These are phyloP conservation scores for Mycena indigotica DNA, from an alignment of 768 basidiomycete species.

Conservation along the genomic window DNA sequence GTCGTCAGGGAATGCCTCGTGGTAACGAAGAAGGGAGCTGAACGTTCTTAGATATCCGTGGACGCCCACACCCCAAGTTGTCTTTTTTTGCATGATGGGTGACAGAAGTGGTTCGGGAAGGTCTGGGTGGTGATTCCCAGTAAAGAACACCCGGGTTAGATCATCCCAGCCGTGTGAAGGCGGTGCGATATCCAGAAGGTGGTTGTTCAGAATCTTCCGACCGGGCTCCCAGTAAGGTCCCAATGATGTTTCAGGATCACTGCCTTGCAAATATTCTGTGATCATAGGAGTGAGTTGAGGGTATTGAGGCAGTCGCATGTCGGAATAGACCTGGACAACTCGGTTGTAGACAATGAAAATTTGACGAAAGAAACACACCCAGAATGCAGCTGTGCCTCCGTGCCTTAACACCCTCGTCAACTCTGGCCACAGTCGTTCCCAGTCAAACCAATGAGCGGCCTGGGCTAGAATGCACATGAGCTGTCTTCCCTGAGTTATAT, in stretches of 20 bases:
- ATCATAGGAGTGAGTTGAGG: constrained; percentile 63
- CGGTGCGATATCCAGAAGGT: constrained; percentile 60
- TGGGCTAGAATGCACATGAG: constrained; percentile 51
- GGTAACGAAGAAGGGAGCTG: constrained; percentile 70
- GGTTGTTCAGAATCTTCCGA: constrained; percentile 69
- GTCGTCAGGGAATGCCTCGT: constrained; percentile 64
- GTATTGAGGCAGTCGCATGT: constrained; percentile 66
- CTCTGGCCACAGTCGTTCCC: constrained; percentile 71
- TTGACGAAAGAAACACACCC: constrained; percentile 47
- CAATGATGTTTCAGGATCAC: constrained; percentile 52
- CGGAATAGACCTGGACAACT: constrained; percentile 60
- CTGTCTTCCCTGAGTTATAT: neutral
- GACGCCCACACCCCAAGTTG: constrained; percentile 64
- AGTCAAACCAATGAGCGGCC: constrained; percentile 84
- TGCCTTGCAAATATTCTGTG: constrained; percentile 63
- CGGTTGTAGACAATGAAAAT: neutral
- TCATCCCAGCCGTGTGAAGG: constrained; percentile 36
- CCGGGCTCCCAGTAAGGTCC: constrained; percentile 85
- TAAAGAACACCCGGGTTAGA: constrained; percentile 59
- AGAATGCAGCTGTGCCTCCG: constrained; percentile 71
- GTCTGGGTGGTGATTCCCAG: constrained; percentile 49
- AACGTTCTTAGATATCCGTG: constrained; percentile 71
- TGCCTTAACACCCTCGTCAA: constrained; percentile 57
- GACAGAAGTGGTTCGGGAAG: constrained; percentile 37
- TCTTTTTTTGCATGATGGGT: constrained; percentile 57